Evolutionary conservation across 2,329 filamentous ascomycete genomes (phyloP), one percentile per base, ranked within the genome.

Genomic region (Juglanconis sp.): DNA sequence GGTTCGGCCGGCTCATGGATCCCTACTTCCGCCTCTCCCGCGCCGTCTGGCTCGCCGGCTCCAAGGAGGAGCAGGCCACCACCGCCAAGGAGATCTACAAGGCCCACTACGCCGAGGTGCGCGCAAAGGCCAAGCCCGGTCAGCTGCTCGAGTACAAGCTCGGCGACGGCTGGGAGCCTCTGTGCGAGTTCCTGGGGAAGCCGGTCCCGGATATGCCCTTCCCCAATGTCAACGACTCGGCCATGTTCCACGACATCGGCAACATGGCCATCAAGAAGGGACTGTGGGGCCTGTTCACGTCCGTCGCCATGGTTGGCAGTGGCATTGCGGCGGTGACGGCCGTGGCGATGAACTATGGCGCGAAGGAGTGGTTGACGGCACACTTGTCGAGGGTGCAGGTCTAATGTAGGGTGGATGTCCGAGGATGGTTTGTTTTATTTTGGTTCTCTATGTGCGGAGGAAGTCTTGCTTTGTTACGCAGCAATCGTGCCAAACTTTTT

Each of bases 161-260:
- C 9, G 61, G 53, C 13, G 61, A 63, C n/a, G 61, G 61, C 2
- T 63, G 61, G 61, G 61, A 48, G 34, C 59, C 59, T 5, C 51
- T 63, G 55, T 63, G 61, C 30, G 48, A 53, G 42, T 61, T 63
- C 35, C 42, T 63, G 9, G 61, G 61, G 3, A 61, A 56, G 55
- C 55, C 55, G 7, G 48, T 63, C 15, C 61, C 61, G 15, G 47
- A 61, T 6, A 38, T 58, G 51, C 61, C 58, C 0, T 63, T 63
- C 17, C 61, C 61, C 6, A 57, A 58, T 38, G 54, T 53, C 11
- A 63, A 63, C 38, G 56, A 56, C 51, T 57, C 55, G 30, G 59
- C 47, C 35, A 59, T 59, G 57, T 58, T 57, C 44, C 55, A 61
- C 34, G 55, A 53, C 10, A 57, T 51, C 34, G 51, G 46, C 17